These are phyloP conservation scores for Sicyos edulis DNA, from an alignment of 306 rosid genomes.

Conservation along the genomic window DNA sequence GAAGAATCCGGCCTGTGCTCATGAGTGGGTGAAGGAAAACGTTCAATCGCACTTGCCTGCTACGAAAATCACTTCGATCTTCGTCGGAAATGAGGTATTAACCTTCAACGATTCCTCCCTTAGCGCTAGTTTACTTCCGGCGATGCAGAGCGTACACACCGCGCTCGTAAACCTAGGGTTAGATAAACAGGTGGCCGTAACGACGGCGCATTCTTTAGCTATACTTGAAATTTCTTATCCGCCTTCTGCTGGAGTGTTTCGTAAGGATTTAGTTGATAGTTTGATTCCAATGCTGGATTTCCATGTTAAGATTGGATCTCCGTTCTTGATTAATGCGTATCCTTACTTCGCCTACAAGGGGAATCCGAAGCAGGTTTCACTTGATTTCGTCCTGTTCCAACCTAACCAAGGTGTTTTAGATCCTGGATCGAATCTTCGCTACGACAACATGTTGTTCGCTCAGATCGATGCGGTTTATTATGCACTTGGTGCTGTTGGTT, in stretches of 20 bases:
- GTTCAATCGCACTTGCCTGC: slow-evolving; percentile 61
- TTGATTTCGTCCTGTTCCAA: slow-evolving; percentile 78
- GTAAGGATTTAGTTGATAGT: slow-evolving; percentile 49
- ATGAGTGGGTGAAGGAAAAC: slow-evolving; percentile 69
- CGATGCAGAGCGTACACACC: slow-evolving; percentile 75
- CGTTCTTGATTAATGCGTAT: slow-evolving; percentile 83
- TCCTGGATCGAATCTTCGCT: slow-evolving; percentile 56
- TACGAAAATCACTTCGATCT: slow-evolving; percentile 70
- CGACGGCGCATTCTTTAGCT: slow-evolving; percentile 75
- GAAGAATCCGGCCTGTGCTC: slow-evolving; percentile 57
- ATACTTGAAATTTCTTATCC: slow-evolving; percentile 74
- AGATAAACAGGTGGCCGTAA: slow-evolving; percentile 59
- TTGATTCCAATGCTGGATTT: slow-evolving; percentile 57
- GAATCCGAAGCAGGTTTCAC: slow-evolving; percentile 56
- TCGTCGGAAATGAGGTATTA: slow-evolving; percentile 84
- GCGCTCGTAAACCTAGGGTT: slow-evolving; percentile 50
- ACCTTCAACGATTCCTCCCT: slow-evolving; percentile 80
- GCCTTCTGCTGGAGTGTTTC: slow-evolving; percentile 77
- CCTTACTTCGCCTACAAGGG: slow-evolving; percentile 93
- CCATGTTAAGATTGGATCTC: slow-evolving; percentile 76
- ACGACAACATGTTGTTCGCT: slow-evolving; percentile 89
- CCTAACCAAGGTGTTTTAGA: slow-evolving; percentile 71
- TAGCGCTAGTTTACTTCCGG: slow-evolving; percentile 55
- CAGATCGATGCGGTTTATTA: slow-evolving; percentile 91
- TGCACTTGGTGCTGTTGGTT: slow-evolving; percentile 51